Base-by-base conservation (phyloP, 164 flowering plant species). In the Piper longum region DNA sequence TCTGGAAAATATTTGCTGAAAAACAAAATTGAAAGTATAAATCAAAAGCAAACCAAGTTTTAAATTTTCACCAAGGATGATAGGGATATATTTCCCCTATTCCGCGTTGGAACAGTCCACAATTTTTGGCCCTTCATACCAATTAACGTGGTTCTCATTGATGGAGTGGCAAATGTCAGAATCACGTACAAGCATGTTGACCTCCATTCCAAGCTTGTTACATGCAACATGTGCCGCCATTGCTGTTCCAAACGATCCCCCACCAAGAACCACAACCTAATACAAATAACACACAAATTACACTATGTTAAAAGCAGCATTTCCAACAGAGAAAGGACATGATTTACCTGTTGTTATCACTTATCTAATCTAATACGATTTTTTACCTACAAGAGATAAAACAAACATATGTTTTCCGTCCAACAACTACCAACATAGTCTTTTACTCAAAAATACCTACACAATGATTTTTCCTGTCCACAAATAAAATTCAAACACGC, bases 161-260 rank as follows among this genome's bases (percentile, higher is more conserved):
- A 92, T 92, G 42, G 98, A 81, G 43, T 69, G 77, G 68, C 96
- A 89, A 71, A 92, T 74, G 65, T 70, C 67, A 70, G 84, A 76
- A 76, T 92, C 96, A 43, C 98, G 85, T 11, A 92, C 80, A 66
- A 92, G 89, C 88, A 92, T 81, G 66, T 70, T 74, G 62, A 92
- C 98, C 74, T 87, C 91, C 76, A 92, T 67, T 26, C 79, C 77
- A 56, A 77, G 72, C 77, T 92, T 92, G 62, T 79, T 78, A 18
- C 67, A 73, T 4, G 98, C 98, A 68, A 92, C 74, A 79, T 89
- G 96, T 66, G 98, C 91, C 51, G 96, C 98, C 95, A 92, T 89
- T 62, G 98, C 98, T 19, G 98, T 92, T 60, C 95, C 98, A 81
- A 92, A 92, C 36, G 98, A 92, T 56, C 98, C 98, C 71, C 98